Conservation (phyloP, 192 early-diverging fungal genomes). For the Cetraspora pellucida region DNA sequence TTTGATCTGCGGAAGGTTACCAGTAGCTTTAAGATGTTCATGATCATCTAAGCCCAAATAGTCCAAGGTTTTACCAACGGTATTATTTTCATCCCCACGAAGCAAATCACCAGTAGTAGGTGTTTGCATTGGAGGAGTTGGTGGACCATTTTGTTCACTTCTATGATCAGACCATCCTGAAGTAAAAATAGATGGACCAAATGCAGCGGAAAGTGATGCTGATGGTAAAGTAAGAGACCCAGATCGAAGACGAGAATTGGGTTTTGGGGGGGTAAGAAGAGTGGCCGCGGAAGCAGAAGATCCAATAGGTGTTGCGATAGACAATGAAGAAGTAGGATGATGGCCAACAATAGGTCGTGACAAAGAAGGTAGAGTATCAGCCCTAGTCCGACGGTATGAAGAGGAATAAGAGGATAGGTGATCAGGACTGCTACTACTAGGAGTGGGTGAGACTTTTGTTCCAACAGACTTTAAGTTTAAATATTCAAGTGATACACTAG, state of each 20-base stretch:
- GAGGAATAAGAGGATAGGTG: conserved; percentile 32
- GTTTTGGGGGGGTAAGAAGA: conserved; percentile 43
- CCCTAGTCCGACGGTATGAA: conserved; percentile 49
- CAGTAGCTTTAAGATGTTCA: conserved; percentile 39
- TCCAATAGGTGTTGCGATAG: conserved; percentile 31
- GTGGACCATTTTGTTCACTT: conserved; percentile 36
- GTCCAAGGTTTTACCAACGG: conserved; percentile 66
- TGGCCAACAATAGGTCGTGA: conserved; percentile 18
- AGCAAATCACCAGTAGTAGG: conserved; percentile 52
- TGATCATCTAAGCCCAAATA: conserved; percentile 71
- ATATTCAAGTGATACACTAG: conserved; percentile 14
- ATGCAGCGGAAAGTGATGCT: conserved; percentile 53
- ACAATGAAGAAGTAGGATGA: conserved; percentile 35
- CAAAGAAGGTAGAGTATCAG: conserved; percentile 52
- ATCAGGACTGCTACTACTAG: conserved; percentile 12
- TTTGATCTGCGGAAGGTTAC: conserved; percentile 29
- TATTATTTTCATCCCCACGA: conserved; percentile 57
- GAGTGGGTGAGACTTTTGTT: conserved; percentile 7
- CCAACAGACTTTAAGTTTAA: conserved; percentile 24
- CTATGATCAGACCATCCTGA: conserved; percentile 54
- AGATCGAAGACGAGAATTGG: conserved; percentile 52
- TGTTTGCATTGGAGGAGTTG: conserved; percentile 49
- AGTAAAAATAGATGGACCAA: conserved; percentile 63
- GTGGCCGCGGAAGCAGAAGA: conserved; percentile 32
- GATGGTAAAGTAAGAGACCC: conserved; percentile 59